Conservation (phyloP, 805 yeast species). For the Cyberlindnera samutprakarnensis region DNA sequence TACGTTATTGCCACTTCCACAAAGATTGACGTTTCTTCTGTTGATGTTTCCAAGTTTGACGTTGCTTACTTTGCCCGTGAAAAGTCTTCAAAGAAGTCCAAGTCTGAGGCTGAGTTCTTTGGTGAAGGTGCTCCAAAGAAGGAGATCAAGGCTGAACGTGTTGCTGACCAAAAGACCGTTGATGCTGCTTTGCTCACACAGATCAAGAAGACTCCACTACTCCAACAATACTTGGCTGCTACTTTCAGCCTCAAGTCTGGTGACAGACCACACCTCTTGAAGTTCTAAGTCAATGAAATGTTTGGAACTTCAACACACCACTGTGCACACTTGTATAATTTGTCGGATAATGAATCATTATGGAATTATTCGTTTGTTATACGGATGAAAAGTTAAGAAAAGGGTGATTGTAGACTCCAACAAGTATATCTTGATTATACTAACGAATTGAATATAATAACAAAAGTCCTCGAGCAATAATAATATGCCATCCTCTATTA, state of each 20-base stretch:
- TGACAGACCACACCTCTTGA: constrained; percentile 97
- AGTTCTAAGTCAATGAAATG: constrained; percentile 57
- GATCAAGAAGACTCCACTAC: constrained; percentile 95
- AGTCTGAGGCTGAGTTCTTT: constrained; percentile 91
- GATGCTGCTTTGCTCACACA: constrained; percentile 89
- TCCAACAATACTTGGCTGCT: constrained; percentile 93
- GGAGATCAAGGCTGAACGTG: constrained; percentile 88
- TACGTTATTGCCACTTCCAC: constrained; percentile 99
- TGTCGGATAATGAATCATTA: constrained; percentile 18
- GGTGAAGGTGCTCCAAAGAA: constrained; percentile 67
- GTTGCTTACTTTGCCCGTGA: constrained; percentile 96
- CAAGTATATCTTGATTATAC: no score
- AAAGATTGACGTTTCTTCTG: constrained; percentile 68
- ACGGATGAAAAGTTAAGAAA: constrained; percentile 4
- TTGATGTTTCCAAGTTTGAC: constrained; percentile 85
- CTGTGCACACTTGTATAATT: constrained; percentile 17
- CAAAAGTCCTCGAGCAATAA: no score
- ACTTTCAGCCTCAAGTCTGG: constrained; percentile 96
- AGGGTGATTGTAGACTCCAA: not conserved
- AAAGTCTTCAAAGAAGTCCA: constrained; percentile 72
- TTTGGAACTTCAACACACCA: not conserved
- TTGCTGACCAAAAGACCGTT: constrained; percentile 93
- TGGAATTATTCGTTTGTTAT: constrained; percentile 16
- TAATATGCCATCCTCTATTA: no score
- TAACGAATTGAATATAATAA: no score